A percentile compares a stretch with the other conserved stretches of the same genome.
These are phyloP conservation scores for Teratosphaeria viscida DNA, from an alignment of 2,329 filamentous ascomycete species.

Conservation along the genomic window DNA sequence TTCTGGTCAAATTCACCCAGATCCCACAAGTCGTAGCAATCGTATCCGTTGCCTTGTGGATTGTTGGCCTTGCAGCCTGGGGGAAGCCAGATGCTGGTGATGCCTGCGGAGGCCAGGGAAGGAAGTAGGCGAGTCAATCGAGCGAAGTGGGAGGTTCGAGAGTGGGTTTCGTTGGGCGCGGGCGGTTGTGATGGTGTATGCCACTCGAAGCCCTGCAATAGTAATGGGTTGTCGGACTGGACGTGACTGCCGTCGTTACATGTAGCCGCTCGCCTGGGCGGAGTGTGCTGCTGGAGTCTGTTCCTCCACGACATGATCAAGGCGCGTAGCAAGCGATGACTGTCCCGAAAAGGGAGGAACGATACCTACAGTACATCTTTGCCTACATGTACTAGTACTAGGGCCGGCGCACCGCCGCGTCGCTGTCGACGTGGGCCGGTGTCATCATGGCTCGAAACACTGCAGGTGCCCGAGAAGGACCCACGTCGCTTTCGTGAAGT, in stretches of 20 bases:
- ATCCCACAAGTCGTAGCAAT: constrained; percentile 53
- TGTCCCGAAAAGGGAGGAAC: not conserved
- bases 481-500: not conserved
- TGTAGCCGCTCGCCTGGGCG: not conserved
- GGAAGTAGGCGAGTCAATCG: constrained; percentile 18
- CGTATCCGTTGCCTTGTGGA: constrained; percentile 52
- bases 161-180: constrained; percentile 21
- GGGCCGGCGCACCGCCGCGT: not conserved
- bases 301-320: not conserved
- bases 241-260: not conserved
- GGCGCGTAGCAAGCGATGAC: not conserved
- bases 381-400: not conserved
- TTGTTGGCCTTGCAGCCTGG: constrained; percentile 59
- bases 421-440: not conserved
- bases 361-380: not conserved
- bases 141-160: constrained; percentile 35
- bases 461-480: not conserved
- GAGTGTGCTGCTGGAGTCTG: not conserved
- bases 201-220: constrained; percentile 67
- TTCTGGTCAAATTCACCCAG: constrained; percentile 67
- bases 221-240: constrained; percentile 30
- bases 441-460: not conserved
- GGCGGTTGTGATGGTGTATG: constrained; percentile 45
- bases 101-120: constrained; percentile 38
- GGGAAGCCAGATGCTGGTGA: constrained; percentile 56